Conservation (phyloP, 495 filamentous ascomycete species). For the Xylaria flabelliformis region DNA sequence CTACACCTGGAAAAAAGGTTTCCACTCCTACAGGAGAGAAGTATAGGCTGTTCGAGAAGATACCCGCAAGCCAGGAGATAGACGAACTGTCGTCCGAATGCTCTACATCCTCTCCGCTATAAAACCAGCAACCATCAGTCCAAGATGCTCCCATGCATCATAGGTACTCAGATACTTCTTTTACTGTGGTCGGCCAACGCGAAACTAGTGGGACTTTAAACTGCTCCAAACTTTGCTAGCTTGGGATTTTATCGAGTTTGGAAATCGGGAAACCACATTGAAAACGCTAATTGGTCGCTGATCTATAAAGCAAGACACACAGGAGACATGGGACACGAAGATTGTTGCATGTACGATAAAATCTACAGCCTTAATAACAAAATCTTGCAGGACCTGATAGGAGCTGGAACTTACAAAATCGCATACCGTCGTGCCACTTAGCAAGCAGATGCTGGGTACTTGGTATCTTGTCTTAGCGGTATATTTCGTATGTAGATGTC, state of each 20-base stretch:
- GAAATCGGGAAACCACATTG: background rate
- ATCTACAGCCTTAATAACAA: background rate
- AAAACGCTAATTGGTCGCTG: background rate
- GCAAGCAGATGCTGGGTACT: background rate
- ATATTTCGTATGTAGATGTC: too few relatives aligned
- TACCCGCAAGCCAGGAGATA: background rate
- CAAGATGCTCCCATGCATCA: background rate
- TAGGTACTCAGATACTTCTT: background rate
- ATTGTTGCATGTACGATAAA: background rate
- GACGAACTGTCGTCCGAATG: background rate
- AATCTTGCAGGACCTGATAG: background rate
- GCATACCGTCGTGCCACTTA: background rate
- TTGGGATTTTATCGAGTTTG: background rate
- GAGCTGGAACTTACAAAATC: background rate
- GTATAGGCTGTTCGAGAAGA: too few relatives aligned
- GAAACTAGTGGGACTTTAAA: background rate
- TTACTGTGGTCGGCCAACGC: background rate
- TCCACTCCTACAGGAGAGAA: background rate
- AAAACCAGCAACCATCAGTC: background rate
- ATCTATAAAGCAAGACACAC: background rate
- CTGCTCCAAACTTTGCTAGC: background rate
- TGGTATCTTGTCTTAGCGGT: background rate
- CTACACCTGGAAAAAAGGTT: background rate
- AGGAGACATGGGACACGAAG: background rate
- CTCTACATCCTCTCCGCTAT: background rate